A percentile compares a stretch with the other conserved stretches of the same genome.
Evolutionary conservation across 495 filamentous ascomycete species (phyloP).

Genomic region (Xeromyces bisporus): DNA sequence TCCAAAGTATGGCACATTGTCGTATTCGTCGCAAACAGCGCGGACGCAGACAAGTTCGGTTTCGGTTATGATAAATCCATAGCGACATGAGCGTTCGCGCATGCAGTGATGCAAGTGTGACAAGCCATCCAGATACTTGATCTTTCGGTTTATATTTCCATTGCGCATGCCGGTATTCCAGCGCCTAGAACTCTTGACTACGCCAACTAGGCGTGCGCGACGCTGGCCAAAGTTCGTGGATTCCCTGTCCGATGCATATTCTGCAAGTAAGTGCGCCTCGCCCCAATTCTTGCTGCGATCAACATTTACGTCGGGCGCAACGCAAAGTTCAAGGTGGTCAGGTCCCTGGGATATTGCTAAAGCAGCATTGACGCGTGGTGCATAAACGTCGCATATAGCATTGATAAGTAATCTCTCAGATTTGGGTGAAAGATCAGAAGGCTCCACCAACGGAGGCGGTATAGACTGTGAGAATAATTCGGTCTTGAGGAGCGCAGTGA

Average conservation of each 20-base stretch:
- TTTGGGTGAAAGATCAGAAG: constrained; percentile 45
- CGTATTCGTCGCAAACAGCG: constrained; percentile 48
- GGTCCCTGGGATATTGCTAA: constrained; percentile 50
- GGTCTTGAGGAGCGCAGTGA: constrained; percentile 55
- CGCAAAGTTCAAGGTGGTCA: constrained; percentile 40
- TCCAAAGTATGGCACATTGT: constrained; percentile 63
- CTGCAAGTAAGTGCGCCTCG: constrained; percentile 46
- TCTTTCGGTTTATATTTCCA: constrained; percentile 58
- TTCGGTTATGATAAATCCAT: constrained; percentile 89
- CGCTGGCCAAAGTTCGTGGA: constrained; percentile 53
- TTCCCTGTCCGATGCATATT: constrained; percentile 55
- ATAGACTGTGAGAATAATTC: constrained; percentile 47
- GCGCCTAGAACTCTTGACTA: constrained; percentile 74
- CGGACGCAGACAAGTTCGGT: constrained; percentile 86
- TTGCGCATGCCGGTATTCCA: constrained; percentile 92
- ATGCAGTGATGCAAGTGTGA: constrained; percentile 73
- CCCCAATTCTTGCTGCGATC: constrained; percentile 34
- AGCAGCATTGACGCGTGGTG: constrained; percentile 63
- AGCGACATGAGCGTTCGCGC: constrained; percentile 82
- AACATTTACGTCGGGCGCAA: constrained; percentile 35
- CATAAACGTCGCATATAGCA: constrained; percentile 53
- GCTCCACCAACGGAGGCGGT: constrained; percentile 35
- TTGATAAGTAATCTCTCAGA: constrained; percentile 53
- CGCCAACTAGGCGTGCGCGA: constrained; percentile 66
- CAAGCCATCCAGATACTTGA: constrained; percentile 71